Base-by-base conservation (phyloP, 345 rosid species). In the Brassica carinata region DNA sequence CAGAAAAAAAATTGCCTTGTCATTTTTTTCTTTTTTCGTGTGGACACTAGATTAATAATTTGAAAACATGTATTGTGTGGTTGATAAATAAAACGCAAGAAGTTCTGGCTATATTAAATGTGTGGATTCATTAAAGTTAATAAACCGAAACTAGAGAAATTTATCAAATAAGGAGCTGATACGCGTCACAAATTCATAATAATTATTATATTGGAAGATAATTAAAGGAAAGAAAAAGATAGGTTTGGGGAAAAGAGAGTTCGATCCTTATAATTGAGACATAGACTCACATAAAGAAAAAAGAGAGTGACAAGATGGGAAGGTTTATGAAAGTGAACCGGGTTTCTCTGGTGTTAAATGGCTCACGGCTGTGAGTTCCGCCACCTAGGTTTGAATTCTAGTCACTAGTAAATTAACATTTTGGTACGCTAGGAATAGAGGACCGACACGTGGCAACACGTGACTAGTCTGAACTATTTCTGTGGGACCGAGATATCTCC, bases 201-300 rank as follows among this genome's bases (percentile, higher is more conserved):
- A n/a, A 33, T 65, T 15, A 0, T 33, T 48, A 74, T 31, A 62
- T 48, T 53, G 55, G 48, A 80, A 48, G 33, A 74, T 73, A 62
- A 80, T 11, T 61, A 74, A 36, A 59, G 71, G 33, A 62, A 19
- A 62, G 40, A 67, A 59, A 79, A 67, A 51, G 30, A 73, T 9
- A 62, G 64, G 30, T 67, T 68, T 68, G 79, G 58, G 53, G 75
- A 74, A 68, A 74, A 51, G 55, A 67, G 34, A 43, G 57, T 69
- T 40, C 74, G 79, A 80, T 69, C 71, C 75, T 66, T 80, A 69
- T 62, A 74, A 69, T 62, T 68, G 79, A 64, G 83, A 75, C 79
- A 74, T 19, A 13, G 73, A 72, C 36, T 66, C 66, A 6, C 15
- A 59, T n/a, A 27, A 79, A 64, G 8, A 4, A 76, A n/a, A 45